Conservation (phyloP, 2,329 filamentous ascomycete genomes). For the Xylaria sp. region DNA sequence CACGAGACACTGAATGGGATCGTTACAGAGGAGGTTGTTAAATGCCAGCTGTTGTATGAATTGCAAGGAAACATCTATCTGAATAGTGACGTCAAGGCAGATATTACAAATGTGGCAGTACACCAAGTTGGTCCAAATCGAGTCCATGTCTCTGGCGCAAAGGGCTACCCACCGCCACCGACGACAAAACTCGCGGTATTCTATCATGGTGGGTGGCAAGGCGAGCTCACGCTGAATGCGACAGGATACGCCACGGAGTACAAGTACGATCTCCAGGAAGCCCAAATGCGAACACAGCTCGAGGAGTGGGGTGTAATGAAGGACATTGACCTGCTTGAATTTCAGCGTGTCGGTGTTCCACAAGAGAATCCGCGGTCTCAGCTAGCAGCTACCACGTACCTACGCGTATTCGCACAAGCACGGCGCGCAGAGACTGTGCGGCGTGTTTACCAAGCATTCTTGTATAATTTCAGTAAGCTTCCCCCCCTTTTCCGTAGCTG, state of each 20-base stretch:
- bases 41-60: slow-evolving; percentile 62
- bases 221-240: slow-evolving; percentile 58
- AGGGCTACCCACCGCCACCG: slow-evolving; percentile 57
- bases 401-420: slow-evolving; percentile 58
- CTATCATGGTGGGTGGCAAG: slow-evolving; percentile 61
- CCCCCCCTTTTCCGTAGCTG: neutral
- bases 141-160: slow-evolving; percentile 55
- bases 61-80: slow-evolving; percentile 60
- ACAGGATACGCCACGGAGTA: slow-evolving; percentile 59
- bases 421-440: slow-evolving; percentile 45
- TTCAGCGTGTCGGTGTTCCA: slow-evolving; percentile 58
- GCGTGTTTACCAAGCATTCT: slow-evolving; percentile 48
- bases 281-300: slow-evolving; percentile 58
- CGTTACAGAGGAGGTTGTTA: slow-evolving; percentile 53
- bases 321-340: slow-evolving; percentile 62
- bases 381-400: slow-evolving; percentile 56
- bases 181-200: slow-evolving; percentile 65
- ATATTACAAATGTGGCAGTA: slow-evolving; percentile 52
- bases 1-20: slow-evolving; percentile 52
- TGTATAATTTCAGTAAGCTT: slow-evolving; percentile 48
- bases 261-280: slow-evolving; percentile 63
- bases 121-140: slow-evolving; percentile 52
- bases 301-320: slow-evolving; percentile 52
- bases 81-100: slow-evolving; percentile 60
- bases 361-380: slow-evolving; percentile 54